Percentiles rank a stretch among this genome's conserved stretches.
Evolutionary conservation across 768 basidiomycete genomes (phyloP).

Genomic region (Pleurotus eryngii): DNA sequence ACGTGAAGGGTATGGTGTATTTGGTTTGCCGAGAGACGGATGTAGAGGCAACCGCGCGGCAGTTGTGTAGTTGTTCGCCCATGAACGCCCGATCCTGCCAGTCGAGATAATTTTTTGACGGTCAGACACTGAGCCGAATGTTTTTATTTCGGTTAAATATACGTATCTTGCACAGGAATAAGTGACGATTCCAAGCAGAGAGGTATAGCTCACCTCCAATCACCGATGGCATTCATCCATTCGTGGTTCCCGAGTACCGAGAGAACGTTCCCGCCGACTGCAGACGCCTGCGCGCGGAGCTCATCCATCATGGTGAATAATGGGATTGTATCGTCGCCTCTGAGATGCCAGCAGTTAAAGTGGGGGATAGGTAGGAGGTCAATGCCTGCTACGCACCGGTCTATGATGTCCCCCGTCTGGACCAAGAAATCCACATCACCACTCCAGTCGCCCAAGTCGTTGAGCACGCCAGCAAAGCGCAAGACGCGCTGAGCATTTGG

Average conservation of each 20-base stretch:
- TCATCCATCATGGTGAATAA: slow-evolving; percentile 84
- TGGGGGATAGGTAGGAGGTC: too few species aligned
- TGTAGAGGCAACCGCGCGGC: slow-evolving; percentile 81
- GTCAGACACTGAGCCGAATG: slow-evolving; percentile 68
- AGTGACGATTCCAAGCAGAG: background rate
- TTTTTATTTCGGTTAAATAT: slow-evolving; percentile 74
- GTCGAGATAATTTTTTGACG: slow-evolving; percentile 73
- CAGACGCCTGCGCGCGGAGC: slow-evolving; percentile 70
- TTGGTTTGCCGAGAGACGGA: slow-evolving; percentile 61
- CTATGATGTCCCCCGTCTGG: slow-evolving; percentile 95
- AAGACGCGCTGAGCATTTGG: slow-evolving; percentile 78
- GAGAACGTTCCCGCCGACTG: slow-evolving; percentile 68
- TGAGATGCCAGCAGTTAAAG: slow-evolving; percentile 19
- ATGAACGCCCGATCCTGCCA: slow-evolving; percentile 76
- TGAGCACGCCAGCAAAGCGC: slow-evolving; percentile 74
- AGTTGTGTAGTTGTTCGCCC: slow-evolving; percentile 84
- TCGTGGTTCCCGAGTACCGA: slow-evolving; percentile 93
- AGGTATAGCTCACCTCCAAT: slow-evolving; percentile 64
- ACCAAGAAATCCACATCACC: slow-evolving; percentile 84
- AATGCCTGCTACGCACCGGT: slow-evolving; percentile 50
- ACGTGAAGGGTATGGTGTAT: slow-evolving; percentile 50
- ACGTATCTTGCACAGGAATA: slow-evolving; percentile 61
- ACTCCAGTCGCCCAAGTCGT: slow-evolving; percentile 73
- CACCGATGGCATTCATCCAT: slow-evolving; percentile 89
- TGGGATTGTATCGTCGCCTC: slow-evolving; percentile 87